Base-by-base conservation (phyloP, 768 basidiomycete species). In the Leucocoprinus sp. region DNA sequence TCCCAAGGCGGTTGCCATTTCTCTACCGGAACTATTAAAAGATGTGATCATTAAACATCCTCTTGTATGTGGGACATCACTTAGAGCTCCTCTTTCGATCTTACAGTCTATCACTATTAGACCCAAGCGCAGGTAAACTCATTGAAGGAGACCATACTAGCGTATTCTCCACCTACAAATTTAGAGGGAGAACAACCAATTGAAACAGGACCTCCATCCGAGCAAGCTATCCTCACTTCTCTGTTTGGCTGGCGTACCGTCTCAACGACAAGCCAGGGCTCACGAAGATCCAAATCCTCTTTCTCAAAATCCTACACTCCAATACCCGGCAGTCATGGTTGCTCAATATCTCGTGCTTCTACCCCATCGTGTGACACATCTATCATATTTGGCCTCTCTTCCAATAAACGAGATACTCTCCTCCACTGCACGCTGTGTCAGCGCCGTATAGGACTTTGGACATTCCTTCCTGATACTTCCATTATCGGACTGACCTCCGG, bases 401-500 rank as follows among this genome's bases (percentile, higher is more conserved):
- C 59, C 1, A 45, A 45, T 5, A 71, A 66, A 42, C 64, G 67
- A 9, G 78, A 78, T 23, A 62, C 75, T 0, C 65, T 84, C 7
- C 60, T 89, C 1, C 72, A 79, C 49, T 90, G 87, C 50, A 50
- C 64, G 8, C 66, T 90, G 14, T 90, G 86, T 56, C 84, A 84
- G 54, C 73, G 87, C n/a, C 75, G 86, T 15, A 70, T 89, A 34
- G 87, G 87, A 2, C 64, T 90, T 28, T 89, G 87, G 87, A 75
- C 78, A 1, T 89, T 87, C 56, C 60, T 67, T 1, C 64, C 61
- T n/a, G 59, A 55, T 4, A 40, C 55, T 26, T 23, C 55, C 35
- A 33, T 48, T 50, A 17, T 37, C 50, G 33, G 46, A 42, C 29
- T 43, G 29, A 23, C 44, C 23, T 31, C 24, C 15, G 19, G 9